These are phyloP conservation scores for Agapanthus africanus DNA, from an alignment of 106 monocot genomes.

Conservation along the genomic window DNA sequence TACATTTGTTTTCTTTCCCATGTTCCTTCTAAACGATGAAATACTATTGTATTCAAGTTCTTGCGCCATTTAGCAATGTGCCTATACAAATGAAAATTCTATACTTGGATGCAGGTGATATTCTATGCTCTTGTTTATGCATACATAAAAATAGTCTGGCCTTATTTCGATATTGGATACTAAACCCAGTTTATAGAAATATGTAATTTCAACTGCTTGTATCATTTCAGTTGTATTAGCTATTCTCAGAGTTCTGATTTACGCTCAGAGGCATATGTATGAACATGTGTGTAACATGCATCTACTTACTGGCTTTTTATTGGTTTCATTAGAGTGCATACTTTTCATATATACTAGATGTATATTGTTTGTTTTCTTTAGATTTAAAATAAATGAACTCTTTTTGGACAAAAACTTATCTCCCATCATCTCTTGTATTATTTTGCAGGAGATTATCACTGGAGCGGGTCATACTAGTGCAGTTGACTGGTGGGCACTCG, in stretches of 20 bases:
- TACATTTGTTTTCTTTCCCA: background rate
- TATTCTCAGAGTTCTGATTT: too few species aligned
- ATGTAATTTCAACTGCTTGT: background rate
- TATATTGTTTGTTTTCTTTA: too few species aligned
- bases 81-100: background rate
- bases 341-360: slow-evolving; percentile 1
- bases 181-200: background rate
- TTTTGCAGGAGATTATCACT: slow-evolving; percentile 93
- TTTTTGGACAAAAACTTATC: background rate
- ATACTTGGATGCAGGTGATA: background rate
- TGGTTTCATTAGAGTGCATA: background rate
- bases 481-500: slow-evolving; percentile 99
- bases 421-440: background rate
- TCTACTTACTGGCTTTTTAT: too few species aligned
- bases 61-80: background rate
- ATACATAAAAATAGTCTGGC: background rate
- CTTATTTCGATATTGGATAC: background rate
- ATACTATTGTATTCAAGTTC: background rate
- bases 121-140: background rate
- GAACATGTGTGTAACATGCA: too few species aligned
- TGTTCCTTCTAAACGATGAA: background rate
- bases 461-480: slow-evolving; percentile 96
- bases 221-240: too few species aligned
- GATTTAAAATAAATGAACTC: too few species aligned
- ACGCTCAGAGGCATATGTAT: too few species aligned